Conservation (phyloP, 2,329 filamentous ascomycete genomes). For the Zymoseptoria brevis region DNA sequence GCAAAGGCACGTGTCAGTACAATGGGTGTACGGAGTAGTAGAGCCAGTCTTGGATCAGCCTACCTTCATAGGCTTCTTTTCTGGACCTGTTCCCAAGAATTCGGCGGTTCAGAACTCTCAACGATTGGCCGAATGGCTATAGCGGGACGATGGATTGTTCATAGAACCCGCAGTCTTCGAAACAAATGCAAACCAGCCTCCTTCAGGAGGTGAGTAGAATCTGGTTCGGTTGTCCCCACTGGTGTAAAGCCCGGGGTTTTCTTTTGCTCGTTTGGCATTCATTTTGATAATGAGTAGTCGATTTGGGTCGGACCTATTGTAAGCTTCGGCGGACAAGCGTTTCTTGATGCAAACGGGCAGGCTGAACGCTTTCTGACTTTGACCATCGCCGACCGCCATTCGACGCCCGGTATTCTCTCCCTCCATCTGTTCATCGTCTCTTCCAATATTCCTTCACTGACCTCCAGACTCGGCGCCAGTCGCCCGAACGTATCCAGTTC, state of each 20-base stretch:
- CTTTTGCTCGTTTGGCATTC: background rate
- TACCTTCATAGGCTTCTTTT: background rate
- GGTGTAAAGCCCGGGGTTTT: background rate
- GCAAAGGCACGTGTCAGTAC: too few species aligned
- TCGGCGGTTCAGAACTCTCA: background rate
- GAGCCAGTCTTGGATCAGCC: too few species aligned
- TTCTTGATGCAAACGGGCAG: background rate
- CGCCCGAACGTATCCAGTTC: constrained; percentile 69
- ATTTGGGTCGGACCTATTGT: background rate
- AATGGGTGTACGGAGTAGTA: too few species aligned
- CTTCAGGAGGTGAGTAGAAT: background rate
- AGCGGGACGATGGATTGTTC: background rate
- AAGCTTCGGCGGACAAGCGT: too few species aligned
- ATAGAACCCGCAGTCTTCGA: background rate
- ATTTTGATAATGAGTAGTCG: background rate
- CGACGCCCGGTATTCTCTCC: constrained; percentile 37
- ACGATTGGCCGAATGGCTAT: background rate
- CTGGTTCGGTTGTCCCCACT: background rate
- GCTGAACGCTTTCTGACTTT: background rate
- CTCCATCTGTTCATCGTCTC: constrained; percentile 66
- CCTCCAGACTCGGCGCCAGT: constrained; percentile 64
- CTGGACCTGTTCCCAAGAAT: background rate
- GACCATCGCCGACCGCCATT: background rate
- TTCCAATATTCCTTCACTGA: constrained; percentile 72
- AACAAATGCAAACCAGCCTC: background rate